Evolutionary conservation across 345 rosid genomes (phyloP), one percentile per base, ranked within the genome.

Genomic region (Dovyalis caffra): DNA sequence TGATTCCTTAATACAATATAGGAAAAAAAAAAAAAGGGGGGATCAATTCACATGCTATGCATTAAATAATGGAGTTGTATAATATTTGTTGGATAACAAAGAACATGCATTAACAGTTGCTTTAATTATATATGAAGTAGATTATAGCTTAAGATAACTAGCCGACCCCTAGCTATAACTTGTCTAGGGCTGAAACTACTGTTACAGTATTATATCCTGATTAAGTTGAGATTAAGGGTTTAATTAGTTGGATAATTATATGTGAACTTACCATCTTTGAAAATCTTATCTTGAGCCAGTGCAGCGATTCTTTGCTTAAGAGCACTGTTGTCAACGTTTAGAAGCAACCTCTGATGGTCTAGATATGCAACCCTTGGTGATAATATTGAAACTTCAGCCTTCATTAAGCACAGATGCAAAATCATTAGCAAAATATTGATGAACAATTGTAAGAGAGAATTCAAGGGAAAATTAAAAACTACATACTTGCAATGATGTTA

Each of bases 291-390:
- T 57, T 76, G 83, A 64, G 83, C 80, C 65, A 80, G 64, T 3
- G 83, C 83, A 67, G 83, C 83, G 12, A 80, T 80, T 76, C 83
- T 72, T 64, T 80, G 83, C 72, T 80, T 80, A 3, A 80, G 77
- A 63, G 83, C 77, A 45, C 83, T 80, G 72, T 80, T 80, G 23
- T 80, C 80, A 25, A 76, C 80, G 65, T 80, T 80, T 26, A 80
- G 77, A 64, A 80, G 83, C 71, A 80, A 64, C 6, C 83, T 73
- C 45, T 77, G 83, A 69, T 80, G 80, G 66, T 80, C 83, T 1
- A 80, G 77, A 69, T 68, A 80, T 5, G 83, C 83, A 29, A 80
- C 83, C 7, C 83, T 80, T 64, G 83, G 83, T 43, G 83, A 80
- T 35, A 80, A 68, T 28, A 76, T 75, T 45, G 80, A 80, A 8